Evolutionary conservation across 1,139 yeast genomes (phyloP).

Genomic region (Hansenula lynferdii): DNA sequence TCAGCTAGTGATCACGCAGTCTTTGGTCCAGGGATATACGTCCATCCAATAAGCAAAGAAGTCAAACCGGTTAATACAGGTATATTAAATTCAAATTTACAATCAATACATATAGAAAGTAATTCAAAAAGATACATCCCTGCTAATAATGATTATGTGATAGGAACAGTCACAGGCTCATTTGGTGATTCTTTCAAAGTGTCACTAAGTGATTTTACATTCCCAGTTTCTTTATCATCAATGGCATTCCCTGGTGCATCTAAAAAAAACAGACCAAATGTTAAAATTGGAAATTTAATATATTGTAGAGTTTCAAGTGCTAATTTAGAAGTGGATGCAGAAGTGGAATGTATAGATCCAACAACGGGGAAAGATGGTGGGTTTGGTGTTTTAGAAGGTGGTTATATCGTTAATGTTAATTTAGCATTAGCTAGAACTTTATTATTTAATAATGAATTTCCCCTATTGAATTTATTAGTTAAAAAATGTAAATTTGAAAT

Average conservation of each 20-base stretch:
- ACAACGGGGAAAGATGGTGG: slow-evolving; percentile 89
- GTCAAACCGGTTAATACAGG: slow-evolving; percentile 41
- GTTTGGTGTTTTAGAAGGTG: slow-evolving; percentile 77
- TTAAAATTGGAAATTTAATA: slow-evolving; percentile 70
- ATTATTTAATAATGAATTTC: slow-evolving; percentile 53
- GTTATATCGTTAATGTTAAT: slow-evolving; percentile 63
- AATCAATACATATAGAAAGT: slow-evolving; percentile 43
- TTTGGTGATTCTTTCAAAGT: slow-evolving; percentile 76
- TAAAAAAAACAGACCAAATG: slow-evolving; percentile 85
- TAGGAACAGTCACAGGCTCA: slow-evolving; percentile 70
- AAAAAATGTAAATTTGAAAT: slow-evolving; percentile 71
- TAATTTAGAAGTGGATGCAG: slow-evolving; percentile 74
- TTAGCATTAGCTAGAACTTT: slow-evolving; percentile 75
- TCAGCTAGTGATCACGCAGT: no score
- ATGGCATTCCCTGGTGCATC: slow-evolving; percentile 93
- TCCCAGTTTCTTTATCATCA: slow-evolving; percentile 63
- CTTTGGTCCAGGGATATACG: slow-evolving; percentile 43
- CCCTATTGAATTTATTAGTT: slow-evolving; percentile 58
- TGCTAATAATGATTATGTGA: slow-evolving; percentile 70
- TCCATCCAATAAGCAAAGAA: slow-evolving; percentile 26
- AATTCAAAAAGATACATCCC: slow-evolving; percentile 74
- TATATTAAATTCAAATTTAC: slow-evolving; percentile 25
- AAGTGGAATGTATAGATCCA: slow-evolving; percentile 79
- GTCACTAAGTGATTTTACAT: slow-evolving; percentile 59
- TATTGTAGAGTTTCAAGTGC: slow-evolving; percentile 76